Percentiles rank a stretch among this genome's conserved stretches.
These are phyloP conservation scores for Durotheca rogersii DNA, from an alignment of 495 filamentous ascomycete genomes.

Conservation along the genomic window DNA sequence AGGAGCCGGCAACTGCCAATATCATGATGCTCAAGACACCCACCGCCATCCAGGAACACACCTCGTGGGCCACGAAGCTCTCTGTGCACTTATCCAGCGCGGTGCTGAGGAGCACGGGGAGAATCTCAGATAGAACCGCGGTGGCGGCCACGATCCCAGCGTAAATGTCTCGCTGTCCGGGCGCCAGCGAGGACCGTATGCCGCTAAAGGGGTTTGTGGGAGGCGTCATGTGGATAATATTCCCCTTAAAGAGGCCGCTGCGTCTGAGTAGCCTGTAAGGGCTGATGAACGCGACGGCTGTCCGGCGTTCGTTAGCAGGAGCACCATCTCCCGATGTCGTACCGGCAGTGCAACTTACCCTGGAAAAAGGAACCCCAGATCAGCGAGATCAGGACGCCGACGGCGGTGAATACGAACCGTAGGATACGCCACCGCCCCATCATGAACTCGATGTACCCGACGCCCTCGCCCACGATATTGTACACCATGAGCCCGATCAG, in stretches of 20 bases:
- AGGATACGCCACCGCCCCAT: constrained; percentile 34
- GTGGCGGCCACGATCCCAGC: constrained; percentile 28
- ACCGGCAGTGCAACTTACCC: too few species aligned
- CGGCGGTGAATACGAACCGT: constrained; percentile 35
- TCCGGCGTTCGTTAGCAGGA: constrained; percentile 14
- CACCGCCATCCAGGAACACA: constrained; percentile 31
- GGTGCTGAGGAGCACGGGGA: constrained; percentile 35
- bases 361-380: constrained; percentile 40
- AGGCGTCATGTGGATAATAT: constrained; percentile 21
- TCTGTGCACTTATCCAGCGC: constrained; percentile 34
- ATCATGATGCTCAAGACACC: constrained; percentile 34
- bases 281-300: constrained; percentile 31
- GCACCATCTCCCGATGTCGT: too few species aligned
- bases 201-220: constrained; percentile 37
- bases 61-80: constrained; percentile 21
- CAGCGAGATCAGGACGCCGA: constrained; percentile 34
- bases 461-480: constrained; percentile 25
- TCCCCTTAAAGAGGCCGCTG: constrained; percentile 18
- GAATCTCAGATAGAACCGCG: constrained; percentile 32
- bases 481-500: constrained; percentile 30
- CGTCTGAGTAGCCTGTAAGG: constrained; percentile 28
- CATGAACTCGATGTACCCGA: constrained; percentile 29
- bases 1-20: constrained; percentile 27
- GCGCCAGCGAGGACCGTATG: constrained; percentile 18
- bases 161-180: constrained; percentile 29